Conservation (phyloP, 108 stramenopile species). For the Skeletonema tropicum region DNA sequence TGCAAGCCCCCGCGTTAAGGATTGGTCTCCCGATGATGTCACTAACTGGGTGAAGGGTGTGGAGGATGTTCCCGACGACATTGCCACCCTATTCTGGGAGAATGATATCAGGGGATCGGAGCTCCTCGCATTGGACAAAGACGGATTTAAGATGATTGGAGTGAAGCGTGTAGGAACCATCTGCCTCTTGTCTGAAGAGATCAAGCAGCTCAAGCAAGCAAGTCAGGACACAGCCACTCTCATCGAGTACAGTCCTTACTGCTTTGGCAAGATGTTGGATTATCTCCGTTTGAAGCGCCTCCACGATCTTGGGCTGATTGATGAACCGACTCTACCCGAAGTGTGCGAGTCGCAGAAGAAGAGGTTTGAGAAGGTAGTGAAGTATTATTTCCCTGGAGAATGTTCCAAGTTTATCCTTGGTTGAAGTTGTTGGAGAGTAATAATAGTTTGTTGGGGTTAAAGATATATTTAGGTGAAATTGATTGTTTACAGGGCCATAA, state of each 20-base stretch:
- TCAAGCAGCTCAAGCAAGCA: conserved; percentile 23
- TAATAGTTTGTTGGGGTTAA: too few species aligned
- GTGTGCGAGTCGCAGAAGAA: conserved; percentile 13
- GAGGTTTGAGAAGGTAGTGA: conserved; percentile 31
- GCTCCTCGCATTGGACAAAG: conserved; percentile 12
- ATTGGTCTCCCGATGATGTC: conserved; percentile 25
- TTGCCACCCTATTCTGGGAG: conserved; percentile 4
- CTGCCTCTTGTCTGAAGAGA: conserved; percentile 17
- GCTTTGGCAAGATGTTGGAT: too few species aligned
- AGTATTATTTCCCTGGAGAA: conserved; percentile 21
- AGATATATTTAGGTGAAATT: too few species aligned
- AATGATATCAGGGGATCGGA: conserved; percentile 19
- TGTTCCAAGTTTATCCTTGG: conserved; percentile 7
- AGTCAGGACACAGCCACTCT: conserved; percentile 9
- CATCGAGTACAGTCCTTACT: background rate
- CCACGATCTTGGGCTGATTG: background rate
- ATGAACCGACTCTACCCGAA: conserved; percentile 10
- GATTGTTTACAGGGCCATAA: too few species aligned
- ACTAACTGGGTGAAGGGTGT: conserved; percentile 17
- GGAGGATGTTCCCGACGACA: conserved; percentile 6
- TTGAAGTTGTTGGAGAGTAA: background rate
- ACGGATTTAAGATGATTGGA: conserved; percentile 22
- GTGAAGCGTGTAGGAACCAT: conserved; percentile 17
- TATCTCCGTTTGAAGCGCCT: conserved; percentile 14
- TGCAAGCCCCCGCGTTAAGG: conserved; percentile 2